Evolutionary conservation across 2,329 filamentous ascomycete genomes (phyloP), one percentile per base, ranked within the genome.

Genomic region (Pezicula neosporulosa): DNA sequence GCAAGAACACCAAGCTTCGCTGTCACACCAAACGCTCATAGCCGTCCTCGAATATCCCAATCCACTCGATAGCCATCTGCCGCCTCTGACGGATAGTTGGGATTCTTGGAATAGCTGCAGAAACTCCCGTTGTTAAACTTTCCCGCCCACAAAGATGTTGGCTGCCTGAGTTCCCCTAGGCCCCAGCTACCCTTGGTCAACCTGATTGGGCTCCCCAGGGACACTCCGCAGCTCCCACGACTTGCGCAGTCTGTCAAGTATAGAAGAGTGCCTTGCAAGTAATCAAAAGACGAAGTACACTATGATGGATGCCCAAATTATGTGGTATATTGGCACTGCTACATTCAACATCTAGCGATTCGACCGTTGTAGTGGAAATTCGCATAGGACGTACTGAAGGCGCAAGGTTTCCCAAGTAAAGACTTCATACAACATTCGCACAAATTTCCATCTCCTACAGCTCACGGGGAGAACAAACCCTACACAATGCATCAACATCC

Each of bases 401-500:
- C 48, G 48, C 48, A 42, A 44, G 43, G 15, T 24, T 47, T 15
- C 38, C 18, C 16, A 39, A 18, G n/a, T 35, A 38, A 39, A 15
- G 5, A 19, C 10, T n/a, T 16, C 10, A 24, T 21, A 51, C 52
- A 45, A 50, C 48, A 46, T 56, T 51, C 49, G 59, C 56, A 58
- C 56, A 56, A 55, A 54, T 41, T 50, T 55, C 45, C 47, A 43
- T 52, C 47, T 58, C 53, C 16, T 42, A 42, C 39, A 49, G 53
- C 54, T 47, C 52, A 33, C 28, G 44, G 36, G 52, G 53, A 24
- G 49, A 54, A 49, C 45, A 48, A 43, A 51, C 51, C 35, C 35
- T 44, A 55, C 52, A 76, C 66, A 62, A 97, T 97, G 92, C 91
- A 97, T 81, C 92, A 96, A 73, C 89, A 92, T 72, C 86, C 89